These are phyloP conservation scores for Fomitopsis betulina DNA, from an alignment of 1,284 basidiomycete genomes.

Conservation along the genomic window DNA sequence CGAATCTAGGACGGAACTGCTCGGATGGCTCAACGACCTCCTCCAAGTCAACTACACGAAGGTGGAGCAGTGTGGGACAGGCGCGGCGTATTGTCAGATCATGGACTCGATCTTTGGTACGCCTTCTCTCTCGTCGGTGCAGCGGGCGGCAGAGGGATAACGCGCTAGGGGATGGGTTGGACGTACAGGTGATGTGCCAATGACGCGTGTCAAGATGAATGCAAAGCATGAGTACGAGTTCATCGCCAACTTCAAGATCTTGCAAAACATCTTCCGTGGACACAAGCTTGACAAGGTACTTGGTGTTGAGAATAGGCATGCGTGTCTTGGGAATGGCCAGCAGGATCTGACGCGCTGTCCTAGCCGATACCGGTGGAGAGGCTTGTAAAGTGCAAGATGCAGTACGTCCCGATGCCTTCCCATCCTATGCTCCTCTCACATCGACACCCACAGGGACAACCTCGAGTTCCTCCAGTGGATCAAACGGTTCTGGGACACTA, in stretches of 20 bases:
- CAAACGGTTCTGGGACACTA: slow-evolving; percentile 93
- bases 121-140: slow-evolving; percentile 16
- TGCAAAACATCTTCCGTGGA: slow-evolving; percentile 85
- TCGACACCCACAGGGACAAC: slow-evolving; percentile 67
- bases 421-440: slow-evolving; percentile 6
- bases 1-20: slow-evolving; percentile 80
- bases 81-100: slow-evolving; percentile 88
- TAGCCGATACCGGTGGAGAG: slow-evolving; percentile 93
- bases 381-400: slow-evolving; percentile 99
- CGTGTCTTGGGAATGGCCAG: slow-evolving; percentile 8
- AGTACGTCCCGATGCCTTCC: slow-evolving; percentile 48
- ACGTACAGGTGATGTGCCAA: slow-evolving; percentile 73
- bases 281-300: slow-evolving; percentile 91
- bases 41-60: slow-evolving; percentile 90
- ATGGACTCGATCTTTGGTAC: slow-evolving; percentile 90
- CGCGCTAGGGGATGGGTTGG: slow-evolving; percentile 1
- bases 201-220: slow-evolving; percentile 87
- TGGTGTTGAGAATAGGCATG: slow-evolving; percentile 81
- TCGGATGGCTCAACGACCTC: slow-evolving; percentile 94
- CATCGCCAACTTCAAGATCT: slow-evolving; percentile 91
- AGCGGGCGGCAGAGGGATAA: slow-evolving; percentile 6
- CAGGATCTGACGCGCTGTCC: background rate
- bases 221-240: slow-evolving; percentile 97
- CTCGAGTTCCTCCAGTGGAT: slow-evolving; percentile 99
- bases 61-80: slow-evolving; percentile 90